Evolutionary conservation across 148 eudicot genomes (phyloP).

Genomic region (Diospyros lotus): DNA sequence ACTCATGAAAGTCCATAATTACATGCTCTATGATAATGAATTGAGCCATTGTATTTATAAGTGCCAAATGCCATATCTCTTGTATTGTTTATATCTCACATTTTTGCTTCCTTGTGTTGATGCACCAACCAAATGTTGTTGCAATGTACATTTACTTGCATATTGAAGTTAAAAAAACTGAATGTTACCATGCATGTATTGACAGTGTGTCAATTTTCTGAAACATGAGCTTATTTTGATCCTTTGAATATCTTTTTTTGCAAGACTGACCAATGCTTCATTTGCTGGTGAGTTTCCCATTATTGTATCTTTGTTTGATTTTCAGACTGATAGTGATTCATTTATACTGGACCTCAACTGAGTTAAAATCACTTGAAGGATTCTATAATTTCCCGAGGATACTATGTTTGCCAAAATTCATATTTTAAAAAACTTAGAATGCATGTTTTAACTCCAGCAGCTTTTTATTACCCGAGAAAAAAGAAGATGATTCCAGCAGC

Average conservation of each 20-base stretch:
- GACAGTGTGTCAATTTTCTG: conserved; percentile 6
- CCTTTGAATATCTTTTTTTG: conserved; percentile 17
- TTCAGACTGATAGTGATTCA: no score
- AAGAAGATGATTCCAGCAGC: background rate
- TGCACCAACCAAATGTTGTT: background rate
- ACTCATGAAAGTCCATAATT: background rate
- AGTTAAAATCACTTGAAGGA: no score
- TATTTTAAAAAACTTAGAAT: no score
- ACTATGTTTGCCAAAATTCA: no score
- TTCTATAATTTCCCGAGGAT: no score
- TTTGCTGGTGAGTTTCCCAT: conserved; percentile 48
- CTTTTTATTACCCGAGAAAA: no score
- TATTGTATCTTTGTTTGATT: background rate
- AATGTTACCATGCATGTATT: conserved; percentile 5
- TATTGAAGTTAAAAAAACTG: background rate
- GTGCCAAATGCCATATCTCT: background rate
- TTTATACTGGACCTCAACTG: background rate
- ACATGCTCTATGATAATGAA: background rate
- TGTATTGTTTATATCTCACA: background rate
- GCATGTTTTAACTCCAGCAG: no score
- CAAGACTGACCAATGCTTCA: conserved; percentile 58
- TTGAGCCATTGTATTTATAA: background rate
- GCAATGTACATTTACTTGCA: background rate
- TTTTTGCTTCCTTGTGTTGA: background rate
- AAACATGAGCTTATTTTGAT: background rate